Evolutionary conservation across 2,329 filamentous ascomycete species (phyloP), one percentile per base, ranked within the genome.

Genomic region (Colletotrichum higginsianum): DNA sequence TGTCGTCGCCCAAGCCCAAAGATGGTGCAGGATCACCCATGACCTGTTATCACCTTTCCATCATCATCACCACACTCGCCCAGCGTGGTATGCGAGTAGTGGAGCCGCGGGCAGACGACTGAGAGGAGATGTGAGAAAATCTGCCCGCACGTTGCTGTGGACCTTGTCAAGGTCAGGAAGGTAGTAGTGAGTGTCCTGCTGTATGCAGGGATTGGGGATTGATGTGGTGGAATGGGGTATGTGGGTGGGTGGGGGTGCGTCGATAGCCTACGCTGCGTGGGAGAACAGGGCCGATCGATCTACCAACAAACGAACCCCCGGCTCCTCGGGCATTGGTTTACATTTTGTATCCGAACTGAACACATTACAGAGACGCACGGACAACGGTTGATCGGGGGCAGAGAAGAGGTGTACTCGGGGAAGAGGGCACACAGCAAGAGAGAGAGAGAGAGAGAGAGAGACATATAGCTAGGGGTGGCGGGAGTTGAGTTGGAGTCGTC

Each of bases 241-340:
- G 12, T 16, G 35, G 49, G 15, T 4, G 35, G 55, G 42, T 23
- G 35, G 30, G 38, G 61, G 61, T 63, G 46, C 26, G 44, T 49
- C 26, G 58, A 35, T 61, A 53, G 38, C 42, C 16, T 26, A 4
- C 26, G 26, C 26, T 26, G 26, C 26, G 23, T 38, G 21, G 42
- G 57, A 15, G 46, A 18, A 35, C 58, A 61, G 30, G 30, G 30
- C 49, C 58, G 46, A 61, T 61, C 46, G 58, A 61, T 49, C 58
- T 26, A 26, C 26, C 26, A 26, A 26, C 26, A 26, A 61, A 50
- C 44, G 16, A 11, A 26, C n/a, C 38, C 58, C 58, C 35, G 23
- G 58, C 58, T 26, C 38, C n/a, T 50, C 30, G 58, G n/a, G 13
- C 23, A 35, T 38, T 12, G n/a, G 15, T 7, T 16, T 38, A 26